phyloP scores from a whole-genome alignment of 1,139 yeast species.

The Saccharomyces hybrid region DNA sequence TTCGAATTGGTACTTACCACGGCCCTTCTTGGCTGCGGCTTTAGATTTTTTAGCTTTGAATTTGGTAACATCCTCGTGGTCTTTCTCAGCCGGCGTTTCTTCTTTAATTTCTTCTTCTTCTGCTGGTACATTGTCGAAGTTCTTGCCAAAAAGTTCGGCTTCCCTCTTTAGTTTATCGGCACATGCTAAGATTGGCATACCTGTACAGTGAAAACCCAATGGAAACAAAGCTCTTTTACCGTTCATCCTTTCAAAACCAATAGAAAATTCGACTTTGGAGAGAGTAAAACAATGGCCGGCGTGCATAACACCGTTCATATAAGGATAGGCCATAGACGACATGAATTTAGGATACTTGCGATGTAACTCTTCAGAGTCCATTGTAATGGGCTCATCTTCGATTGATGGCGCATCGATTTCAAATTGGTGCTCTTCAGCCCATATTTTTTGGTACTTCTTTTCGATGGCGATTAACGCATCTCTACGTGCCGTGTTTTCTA shows the following conservation, averaged over 20 bases:
- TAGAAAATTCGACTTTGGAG: slow-evolving; percentile 88
- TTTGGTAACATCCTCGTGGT: slow-evolving; percentile 74
- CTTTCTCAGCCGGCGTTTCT: slow-evolving; percentile 32
- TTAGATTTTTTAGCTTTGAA: slow-evolving; percentile 88
- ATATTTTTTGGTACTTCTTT: slow-evolving; percentile 75
- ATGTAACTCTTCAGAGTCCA: slow-evolving; percentile 59
- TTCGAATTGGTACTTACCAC: slow-evolving; percentile 91
- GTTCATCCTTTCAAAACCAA: slow-evolving; percentile 91
- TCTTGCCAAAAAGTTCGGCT: slow-evolving; percentile 81
- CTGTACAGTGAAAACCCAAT: slow-evolving; percentile 98
- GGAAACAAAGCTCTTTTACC: slow-evolving; percentile 94
- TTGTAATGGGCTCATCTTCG: slow-evolving; percentile 54
- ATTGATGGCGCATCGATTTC: slow-evolving; percentile 82
- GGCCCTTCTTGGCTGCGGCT: slow-evolving; percentile 88
- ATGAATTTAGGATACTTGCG: slow-evolving; percentile 78
- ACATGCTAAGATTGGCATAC: slow-evolving; percentile 96
- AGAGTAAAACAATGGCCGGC: slow-evolving; percentile 97
- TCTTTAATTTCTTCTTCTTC: slow-evolving; percentile 47
- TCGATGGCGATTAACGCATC: slow-evolving; percentile 88
- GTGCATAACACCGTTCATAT: slow-evolving; percentile 97
- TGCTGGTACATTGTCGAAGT: slow-evolving; percentile 57
- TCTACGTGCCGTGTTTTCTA: slow-evolving; percentile 71
- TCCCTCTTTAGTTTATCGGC: slow-evolving; percentile 95
- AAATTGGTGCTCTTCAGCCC: slow-evolving; percentile 81
- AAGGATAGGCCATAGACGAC: slow-evolving; percentile 96